Percentiles rank a stretch among this genome's conserved stretches.
These are phyloP conservation scores for Pichiaceae sp. DNA, from an alignment of 1,139 yeast species.

Conservation along the genomic window DNA sequence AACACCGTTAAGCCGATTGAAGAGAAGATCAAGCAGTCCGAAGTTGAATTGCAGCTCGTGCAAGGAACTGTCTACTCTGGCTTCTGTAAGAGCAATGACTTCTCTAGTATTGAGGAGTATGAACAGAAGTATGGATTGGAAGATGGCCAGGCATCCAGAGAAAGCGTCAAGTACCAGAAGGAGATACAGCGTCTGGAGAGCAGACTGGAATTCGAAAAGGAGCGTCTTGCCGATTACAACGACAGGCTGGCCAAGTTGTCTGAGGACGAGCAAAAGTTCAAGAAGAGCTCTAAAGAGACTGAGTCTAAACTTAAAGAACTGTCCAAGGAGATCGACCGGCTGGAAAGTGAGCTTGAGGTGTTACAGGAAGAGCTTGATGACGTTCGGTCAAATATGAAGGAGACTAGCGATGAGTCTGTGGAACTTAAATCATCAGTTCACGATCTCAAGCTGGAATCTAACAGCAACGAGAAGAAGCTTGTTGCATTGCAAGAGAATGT, in stretches of 20 bases:
- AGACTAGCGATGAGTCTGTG: slow-evolving; percentile 15
- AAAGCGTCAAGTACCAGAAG: slow-evolving; percentile 51
- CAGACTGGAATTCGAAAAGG: slow-evolving; percentile 57
- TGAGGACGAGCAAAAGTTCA: slow-evolving; percentile 28
- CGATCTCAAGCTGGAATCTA: slow-evolving; percentile 29
- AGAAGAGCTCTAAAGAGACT: slow-evolving; percentile 27
- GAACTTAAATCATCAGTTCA: slow-evolving; percentile 27
- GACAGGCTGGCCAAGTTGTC: slow-evolving; percentile 34
- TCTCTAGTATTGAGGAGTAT: slow-evolving; percentile 51
- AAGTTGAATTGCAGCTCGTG: slow-evolving; percentile 27
- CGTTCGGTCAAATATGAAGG: slow-evolving; percentile 20
- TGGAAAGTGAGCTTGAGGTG: slow-evolving; percentile 45
- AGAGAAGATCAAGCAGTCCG: slow-evolving; percentile 17
- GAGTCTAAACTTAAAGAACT: slow-evolving; percentile 26
- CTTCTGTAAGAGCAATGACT: slow-evolving; percentile 48
- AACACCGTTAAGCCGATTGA: slow-evolving; percentile 12
- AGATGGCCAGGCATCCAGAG: slow-evolving; percentile 52
- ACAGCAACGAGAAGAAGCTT: slow-evolving; percentile 26
- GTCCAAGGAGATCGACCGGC: slow-evolving; percentile 32
- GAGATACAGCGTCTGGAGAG: slow-evolving; percentile 56
- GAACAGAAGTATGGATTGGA: slow-evolving; percentile 61
- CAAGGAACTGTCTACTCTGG: slow-evolving; percentile 40
- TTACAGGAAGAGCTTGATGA: slow-evolving; percentile 30
- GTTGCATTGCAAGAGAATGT: slow-evolving; percentile 41
- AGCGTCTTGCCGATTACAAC: slow-evolving; percentile 41